These are phyloP conservation scores for Aspergillus conjunctus DNA, from an alignment of 495 filamentous ascomycete genomes.

Conservation along the genomic window DNA sequence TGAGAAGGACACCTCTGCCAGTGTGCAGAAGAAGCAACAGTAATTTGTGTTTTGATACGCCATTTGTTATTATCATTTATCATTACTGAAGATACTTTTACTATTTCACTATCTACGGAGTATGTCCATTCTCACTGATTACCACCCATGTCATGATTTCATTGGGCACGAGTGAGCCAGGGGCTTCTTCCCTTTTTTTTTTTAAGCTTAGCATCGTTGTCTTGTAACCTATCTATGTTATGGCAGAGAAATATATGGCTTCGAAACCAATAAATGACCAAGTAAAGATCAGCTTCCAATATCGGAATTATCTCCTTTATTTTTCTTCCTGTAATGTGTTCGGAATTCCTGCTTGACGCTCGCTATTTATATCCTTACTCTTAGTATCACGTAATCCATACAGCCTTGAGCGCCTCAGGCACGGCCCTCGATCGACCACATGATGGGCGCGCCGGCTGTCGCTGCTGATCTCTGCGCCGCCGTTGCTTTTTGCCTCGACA, in stretches of 20 bases:
- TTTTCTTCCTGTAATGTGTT: too few relatives aligned
- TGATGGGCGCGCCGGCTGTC: slow-evolving; percentile 2
- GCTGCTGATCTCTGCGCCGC: slow-evolving; percentile 13
- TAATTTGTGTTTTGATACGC: slow-evolving; percentile 22
- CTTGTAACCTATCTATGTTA: slow-evolving; percentile 2
- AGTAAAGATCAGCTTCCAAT: too few relatives aligned
- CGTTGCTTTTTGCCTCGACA: background rate
- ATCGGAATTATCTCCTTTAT: too few relatives aligned
- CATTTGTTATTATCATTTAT: slow-evolving; percentile 7
- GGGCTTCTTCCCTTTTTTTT: background rate
- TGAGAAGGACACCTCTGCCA: slow-evolving; percentile 90
- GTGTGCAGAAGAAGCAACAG: slow-evolving; percentile 83
- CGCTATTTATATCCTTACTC: too few relatives aligned
- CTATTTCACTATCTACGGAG: background rate
- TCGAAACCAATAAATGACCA: background rate
- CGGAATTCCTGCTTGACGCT: too few relatives aligned
- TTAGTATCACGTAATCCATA: slow-evolving; percentile 6
- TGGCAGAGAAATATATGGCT: slow-evolving; percentile 2
- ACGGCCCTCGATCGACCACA: background rate
- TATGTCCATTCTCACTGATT: background rate
- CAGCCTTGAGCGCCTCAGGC: background rate
- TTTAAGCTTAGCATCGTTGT: background rate
- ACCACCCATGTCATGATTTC: slow-evolving; percentile 6
- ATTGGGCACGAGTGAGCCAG: slow-evolving; percentile 2
- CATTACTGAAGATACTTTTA: slow-evolving; percentile 5